These are phyloP conservation scores for Penicillium manginii DNA, from an alignment of 495 filamentous ascomycete genomes.

Conservation along the genomic window DNA sequence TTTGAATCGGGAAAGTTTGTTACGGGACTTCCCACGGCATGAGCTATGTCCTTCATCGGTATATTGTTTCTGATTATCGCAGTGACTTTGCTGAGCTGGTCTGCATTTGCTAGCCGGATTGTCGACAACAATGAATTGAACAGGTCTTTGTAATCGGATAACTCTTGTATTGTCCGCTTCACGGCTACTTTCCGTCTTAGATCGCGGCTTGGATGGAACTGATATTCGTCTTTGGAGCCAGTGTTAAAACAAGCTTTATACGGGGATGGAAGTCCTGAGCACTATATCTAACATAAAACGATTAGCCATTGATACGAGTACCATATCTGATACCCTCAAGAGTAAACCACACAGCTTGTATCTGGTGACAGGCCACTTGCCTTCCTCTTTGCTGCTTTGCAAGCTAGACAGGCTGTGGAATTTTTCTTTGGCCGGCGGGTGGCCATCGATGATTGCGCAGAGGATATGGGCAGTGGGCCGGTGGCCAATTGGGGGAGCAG, in stretches of 20 bases:
- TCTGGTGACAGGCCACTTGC: constrained; percentile 17
- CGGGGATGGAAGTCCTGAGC: constrained; percentile 40
- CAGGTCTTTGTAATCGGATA: constrained; percentile 39
- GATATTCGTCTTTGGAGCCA: constrained; percentile 31
- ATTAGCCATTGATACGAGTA: background rate
- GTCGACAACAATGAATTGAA: constrained; percentile 33
- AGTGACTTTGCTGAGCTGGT: constrained; percentile 29
- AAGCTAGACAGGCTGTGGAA: constrained; percentile 45
- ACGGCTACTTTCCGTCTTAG: constrained; percentile 46
- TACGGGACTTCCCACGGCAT: constrained; percentile 24
- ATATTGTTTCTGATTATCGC: constrained; percentile 30
- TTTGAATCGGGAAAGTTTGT: constrained; percentile 25
- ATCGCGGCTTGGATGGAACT: constrained; percentile 46
- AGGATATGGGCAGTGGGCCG: constrained; percentile 29
- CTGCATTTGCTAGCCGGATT: constrained; percentile 30
- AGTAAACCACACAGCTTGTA: no score
- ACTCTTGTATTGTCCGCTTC: constrained; percentile 41
- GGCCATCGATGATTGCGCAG: constrained; percentile 21
- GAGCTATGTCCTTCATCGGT: constrained; percentile 29
- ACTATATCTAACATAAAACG: constrained; percentile 27
- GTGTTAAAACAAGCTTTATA: constrained; percentile 41
- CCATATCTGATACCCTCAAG: no score
- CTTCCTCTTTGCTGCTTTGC: constrained; percentile 50
- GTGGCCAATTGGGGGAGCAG: constrained; percentile 38
- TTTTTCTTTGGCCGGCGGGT: constrained; percentile 42